phyloP scores from a whole-genome alignment of 805 yeast genomes.

The Lachancea quebecensis region DNA sequence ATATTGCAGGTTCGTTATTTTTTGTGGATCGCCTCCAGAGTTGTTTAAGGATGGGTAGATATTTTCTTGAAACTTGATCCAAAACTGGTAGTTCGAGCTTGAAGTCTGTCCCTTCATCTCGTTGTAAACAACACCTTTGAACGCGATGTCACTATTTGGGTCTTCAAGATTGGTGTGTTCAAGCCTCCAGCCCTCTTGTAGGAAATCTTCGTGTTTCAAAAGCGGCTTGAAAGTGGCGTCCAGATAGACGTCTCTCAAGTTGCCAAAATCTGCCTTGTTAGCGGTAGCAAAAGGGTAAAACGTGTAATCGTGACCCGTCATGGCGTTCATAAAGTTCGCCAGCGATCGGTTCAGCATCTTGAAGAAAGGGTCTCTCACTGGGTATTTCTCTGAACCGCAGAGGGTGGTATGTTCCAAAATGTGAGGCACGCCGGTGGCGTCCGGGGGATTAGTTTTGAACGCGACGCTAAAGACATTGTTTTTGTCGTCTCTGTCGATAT shows the following conservation, averaged over 20 bases:
- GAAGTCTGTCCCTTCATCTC: slow-evolving; percentile 98
- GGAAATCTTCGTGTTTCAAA: slow-evolving; percentile 70
- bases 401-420: slow-evolving; percentile 92
- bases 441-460: slow-evolving; percentile 91
- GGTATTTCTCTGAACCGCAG: slow-evolving; percentile 87
- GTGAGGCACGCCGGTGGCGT: slow-evolving; percentile 93
- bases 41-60: slow-evolving; percentile 80
- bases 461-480: slow-evolving; percentile 86
- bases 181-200: slow-evolving; percentile 96
- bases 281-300: slow-evolving; percentile 96
- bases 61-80: slow-evolving; percentile 75
- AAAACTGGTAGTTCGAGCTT: slow-evolving; percentile 76
- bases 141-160: slow-evolving; percentile 50
- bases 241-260: slow-evolving; percentile 79
- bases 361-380: slow-evolving; percentile 95
- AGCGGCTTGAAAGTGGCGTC: slow-evolving; percentile 84
- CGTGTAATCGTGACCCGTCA: slow-evolving; percentile 97
- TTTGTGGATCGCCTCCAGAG: slow-evolving; percentile 89
- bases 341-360: slow-evolving; percentile 94
- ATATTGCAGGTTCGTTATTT: slow-evolving; percentile 67
- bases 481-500: slow-evolving; percentile 72
- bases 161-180: slow-evolving; percentile 64
- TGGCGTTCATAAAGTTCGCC: slow-evolving; percentile 96
- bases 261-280: slow-evolving; percentile 69
- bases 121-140: slow-evolving; percentile 95